Evolutionary conservation across 345 rosid species (phyloP).

Genomic region (Odontarrhena argentea): DNA sequence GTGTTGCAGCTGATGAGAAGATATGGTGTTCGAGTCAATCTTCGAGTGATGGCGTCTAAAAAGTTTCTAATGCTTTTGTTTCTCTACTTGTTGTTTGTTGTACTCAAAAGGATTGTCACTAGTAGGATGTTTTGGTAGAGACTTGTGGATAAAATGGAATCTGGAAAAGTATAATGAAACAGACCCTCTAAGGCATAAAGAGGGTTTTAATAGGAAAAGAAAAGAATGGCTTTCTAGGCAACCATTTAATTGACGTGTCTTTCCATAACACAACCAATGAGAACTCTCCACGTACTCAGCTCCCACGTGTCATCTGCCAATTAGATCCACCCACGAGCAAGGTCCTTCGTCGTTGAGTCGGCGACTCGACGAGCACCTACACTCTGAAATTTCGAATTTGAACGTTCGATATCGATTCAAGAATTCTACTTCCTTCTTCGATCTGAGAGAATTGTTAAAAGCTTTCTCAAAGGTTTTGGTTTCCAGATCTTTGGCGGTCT

Average conservation of each 20-base stretch:
- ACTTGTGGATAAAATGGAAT: background rate
- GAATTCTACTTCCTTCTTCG: background rate
- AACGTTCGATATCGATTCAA: background rate
- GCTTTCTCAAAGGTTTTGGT: constrained; percentile 2
- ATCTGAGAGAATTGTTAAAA: constrained; percentile 14
- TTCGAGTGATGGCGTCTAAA: constrained; percentile 80
- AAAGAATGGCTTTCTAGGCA: background rate
- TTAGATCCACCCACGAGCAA: constrained; percentile 8
- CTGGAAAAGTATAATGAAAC: background rate
- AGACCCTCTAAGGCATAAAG: background rate
- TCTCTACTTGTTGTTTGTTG: constrained; percentile 45
- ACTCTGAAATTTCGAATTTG: constrained; percentile 18
- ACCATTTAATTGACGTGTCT: constrained; percentile 18
- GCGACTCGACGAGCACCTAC: constrained; percentile 5
- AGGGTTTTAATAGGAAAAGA: background rate
- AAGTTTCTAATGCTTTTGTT: constrained; percentile 60
- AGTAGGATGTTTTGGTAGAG: constrained; percentile 35
- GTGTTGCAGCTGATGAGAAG: constrained; percentile 59
- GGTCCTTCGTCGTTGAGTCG: constrained; percentile 18
- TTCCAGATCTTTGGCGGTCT: constrained; percentile 26
- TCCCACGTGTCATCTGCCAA: constrained; percentile 27
- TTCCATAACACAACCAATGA: constrained; percentile 19
- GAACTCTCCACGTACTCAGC: background rate
- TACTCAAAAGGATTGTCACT: constrained; percentile 44
- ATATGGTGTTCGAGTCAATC: constrained; percentile 65